Evolutionary conservation across 805 yeast species (phyloP), one percentile per base, ranked within the genome.

Genomic region (Vanderwaltozyma verrucispora): DNA sequence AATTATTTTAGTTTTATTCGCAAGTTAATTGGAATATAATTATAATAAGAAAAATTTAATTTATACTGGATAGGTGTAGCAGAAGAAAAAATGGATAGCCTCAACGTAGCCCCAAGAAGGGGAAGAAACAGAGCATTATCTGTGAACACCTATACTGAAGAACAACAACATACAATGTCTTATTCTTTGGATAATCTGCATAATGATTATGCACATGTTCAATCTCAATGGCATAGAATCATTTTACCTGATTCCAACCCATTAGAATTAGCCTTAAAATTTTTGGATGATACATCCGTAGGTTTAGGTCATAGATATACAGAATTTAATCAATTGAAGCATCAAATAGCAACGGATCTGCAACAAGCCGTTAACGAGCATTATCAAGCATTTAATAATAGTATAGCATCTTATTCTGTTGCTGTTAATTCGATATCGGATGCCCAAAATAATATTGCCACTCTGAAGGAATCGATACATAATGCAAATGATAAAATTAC

Each of bases 231-330:
- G 78, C 61, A 63, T 31, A 68, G 72, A 36, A 58, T 77, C 7
- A 58, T 70, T 6, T 62, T 64, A 1, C 68, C 67, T 8, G 69
- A 74, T 35, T 75, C 85, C 38, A 87, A 86, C 53, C 94, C 95
- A 1, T 68, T 92, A 32, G 96, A 86, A 48, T 65, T 80, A 36
- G 96, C 96, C 0, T 65, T 89, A 28, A 77, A 88, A 1, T 65
- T 92, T 40, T 64, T 87, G 50, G 96, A 89, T 58, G 80, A 78
- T 49, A 77, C 94, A 2, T 82, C 95, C 1, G 92, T 87, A n/a
- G 97, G 97, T 0, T 62, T 84, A 49, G 94, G 95, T 1, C 80
- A 78, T 49, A 74, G 79, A 42, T 68, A 69, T 40, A 68, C 68
- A 2, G 87, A 84, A 43, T 89, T 89, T 47, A 64, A 69, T 30